Evolutionary conservation across 441 rosid species (phyloP), one percentile per base, ranked within the genome.

Genomic region (Hura crepitans): DNA sequence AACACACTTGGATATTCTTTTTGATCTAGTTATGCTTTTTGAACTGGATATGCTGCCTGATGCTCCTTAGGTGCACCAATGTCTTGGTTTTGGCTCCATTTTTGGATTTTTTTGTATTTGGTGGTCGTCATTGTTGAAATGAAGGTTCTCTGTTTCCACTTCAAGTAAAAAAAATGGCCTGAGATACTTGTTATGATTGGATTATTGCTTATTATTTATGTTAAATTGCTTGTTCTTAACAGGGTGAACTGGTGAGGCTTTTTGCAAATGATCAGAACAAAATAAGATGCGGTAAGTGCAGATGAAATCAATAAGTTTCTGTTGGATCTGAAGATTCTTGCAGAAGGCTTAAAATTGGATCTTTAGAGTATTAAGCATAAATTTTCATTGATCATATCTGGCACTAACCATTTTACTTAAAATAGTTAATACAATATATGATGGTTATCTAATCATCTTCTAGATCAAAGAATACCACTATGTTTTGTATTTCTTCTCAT

Each of bases 231-330:
- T 66, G 37, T 50, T 57, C 50, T 71, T 77, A 9, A 47, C 75
- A 92, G 97, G 98, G 98, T 46, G 97, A 95, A 51, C 78, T 91
- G 70, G 97, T 95, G 83, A 88, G 78, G 84, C 81, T 72, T 68
- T 91, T 85, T 75, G 98, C 97, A 46, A 89, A 93, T 72, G 92
- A 83, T 74, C 94, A 91, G 78, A 83, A 81, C 85, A 89, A 93
- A 83, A 89, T 93, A 63, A 88, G 69, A 79, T 93, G 97, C 75
- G 97, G 98, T 89, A 86, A 76, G 96, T 79, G 57, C 64, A 39
- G 59, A 35, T 67, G 62, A 17, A 51, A 62, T 69, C 49, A 33
- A 33, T 46, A 45, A 54, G 42, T 43, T 11, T 31, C 27, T 59
- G 47, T 80, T 60, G 23, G 43, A 55, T 47, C 49, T 76, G 60